Evolutionary conservation across 1,284 basidiomycete genomes (phyloP).

Genomic region (Pseudozyma flocculosa): DNA sequence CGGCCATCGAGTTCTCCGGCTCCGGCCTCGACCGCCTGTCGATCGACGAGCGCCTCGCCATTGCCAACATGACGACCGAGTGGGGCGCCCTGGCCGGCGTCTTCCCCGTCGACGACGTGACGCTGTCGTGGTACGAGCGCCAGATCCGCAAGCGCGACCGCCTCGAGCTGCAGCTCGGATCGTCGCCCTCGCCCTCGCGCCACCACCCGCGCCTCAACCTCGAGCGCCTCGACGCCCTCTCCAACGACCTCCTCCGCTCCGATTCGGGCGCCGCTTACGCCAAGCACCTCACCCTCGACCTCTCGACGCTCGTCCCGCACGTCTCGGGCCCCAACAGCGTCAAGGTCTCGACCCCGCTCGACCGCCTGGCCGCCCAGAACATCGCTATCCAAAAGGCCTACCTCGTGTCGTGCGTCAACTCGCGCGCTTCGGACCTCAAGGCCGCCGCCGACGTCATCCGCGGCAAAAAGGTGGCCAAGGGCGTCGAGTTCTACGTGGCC

Average conservation of each 20-base stretch:
- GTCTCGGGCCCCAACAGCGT: slow-evolving; percentile 97
- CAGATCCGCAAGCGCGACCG: slow-evolving; percentile 75
- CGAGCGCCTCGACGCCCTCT: slow-evolving; percentile 66
- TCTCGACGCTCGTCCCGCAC: slow-evolving; percentile 89
- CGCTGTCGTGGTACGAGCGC: slow-evolving; percentile 85
- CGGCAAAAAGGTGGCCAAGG: slow-evolving; percentile 76
- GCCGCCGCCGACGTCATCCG: slow-evolving; percentile 85
- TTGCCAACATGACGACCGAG: slow-evolving; percentile 89
- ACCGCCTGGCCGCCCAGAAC: slow-evolving; percentile 71
- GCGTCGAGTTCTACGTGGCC: slow-evolving; percentile 96
- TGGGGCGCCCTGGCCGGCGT: slow-evolving; percentile 96
- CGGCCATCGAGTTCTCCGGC: slow-evolving; percentile 97
- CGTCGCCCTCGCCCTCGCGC: slow-evolving; percentile 63
- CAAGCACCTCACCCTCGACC: slow-evolving; percentile 85
- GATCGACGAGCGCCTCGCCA: slow-evolving; percentile 91
- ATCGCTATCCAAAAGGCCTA: slow-evolving; percentile 96
- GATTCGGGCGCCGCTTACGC: slow-evolving; percentile 81
- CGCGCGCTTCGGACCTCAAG: slow-evolving; percentile 89
- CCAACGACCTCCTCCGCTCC: slow-evolving; percentile 68
- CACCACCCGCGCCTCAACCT: slow-evolving; percentile 83
- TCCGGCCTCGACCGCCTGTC: slow-evolving; percentile 77
- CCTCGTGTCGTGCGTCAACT: slow-evolving; percentile 97
- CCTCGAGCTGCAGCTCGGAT: slow-evolving; percentile 68
- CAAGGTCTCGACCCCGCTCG: slow-evolving; percentile 88
- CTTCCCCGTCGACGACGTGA: slow-evolving; percentile 85